These are phyloP conservation scores for Trichoderma endophyticum DNA, from an alignment of 2,329 filamentous ascomycete species.

Conservation along the genomic window DNA sequence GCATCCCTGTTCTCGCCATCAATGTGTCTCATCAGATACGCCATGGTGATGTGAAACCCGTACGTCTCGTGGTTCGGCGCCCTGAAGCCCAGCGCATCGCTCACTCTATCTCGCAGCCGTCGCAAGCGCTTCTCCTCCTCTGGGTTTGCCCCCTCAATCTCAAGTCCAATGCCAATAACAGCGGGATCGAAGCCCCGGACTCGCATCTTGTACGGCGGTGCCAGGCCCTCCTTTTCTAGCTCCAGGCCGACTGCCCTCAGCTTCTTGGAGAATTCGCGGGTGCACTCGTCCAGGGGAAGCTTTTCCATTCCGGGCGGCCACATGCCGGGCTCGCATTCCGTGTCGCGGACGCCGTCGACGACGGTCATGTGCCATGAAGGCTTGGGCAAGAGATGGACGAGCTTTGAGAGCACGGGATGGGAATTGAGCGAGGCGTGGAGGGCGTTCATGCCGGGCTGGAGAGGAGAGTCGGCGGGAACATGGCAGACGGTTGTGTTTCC, in stretches of 20 bases:
- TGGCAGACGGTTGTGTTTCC: constrained; percentile 25
- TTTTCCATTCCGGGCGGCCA: constrained; percentile 22
- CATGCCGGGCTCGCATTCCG: constrained; percentile 23
- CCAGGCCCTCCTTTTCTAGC: constrained; percentile 19
- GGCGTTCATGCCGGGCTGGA: constrained; percentile 17
- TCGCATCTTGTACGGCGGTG: constrained; percentile 22
- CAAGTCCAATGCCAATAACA: constrained; percentile 20
- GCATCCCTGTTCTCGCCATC: constrained; percentile 20
- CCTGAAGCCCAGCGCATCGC: constrained; percentile 22
- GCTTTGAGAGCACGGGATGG: constrained; percentile 19
- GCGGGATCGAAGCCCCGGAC: constrained; percentile 5
- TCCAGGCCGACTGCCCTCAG: constrained; percentile 15
- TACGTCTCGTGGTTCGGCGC: constrained; percentile 26
- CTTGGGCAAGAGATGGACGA: constrained; percentile 21
- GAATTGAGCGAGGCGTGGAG: constrained; percentile 21
- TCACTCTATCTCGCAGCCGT: constrained; percentile 23
- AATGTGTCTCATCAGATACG: constrained; percentile 24
- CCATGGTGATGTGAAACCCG: constrained; percentile 25
- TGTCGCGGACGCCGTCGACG: constrained; percentile 23
- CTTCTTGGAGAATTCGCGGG: constrained; percentile 17
- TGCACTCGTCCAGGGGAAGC: constrained; percentile 18
- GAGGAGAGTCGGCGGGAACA: constrained; percentile 16
- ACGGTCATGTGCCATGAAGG: constrained; percentile 27
- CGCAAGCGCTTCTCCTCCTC: constrained; percentile 25
- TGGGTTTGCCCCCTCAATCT: constrained; percentile 22